These are phyloP conservation scores for Fusarium globosum DNA, from an alignment of 2,329 filamentous ascomycete species.

Conservation along the genomic window DNA sequence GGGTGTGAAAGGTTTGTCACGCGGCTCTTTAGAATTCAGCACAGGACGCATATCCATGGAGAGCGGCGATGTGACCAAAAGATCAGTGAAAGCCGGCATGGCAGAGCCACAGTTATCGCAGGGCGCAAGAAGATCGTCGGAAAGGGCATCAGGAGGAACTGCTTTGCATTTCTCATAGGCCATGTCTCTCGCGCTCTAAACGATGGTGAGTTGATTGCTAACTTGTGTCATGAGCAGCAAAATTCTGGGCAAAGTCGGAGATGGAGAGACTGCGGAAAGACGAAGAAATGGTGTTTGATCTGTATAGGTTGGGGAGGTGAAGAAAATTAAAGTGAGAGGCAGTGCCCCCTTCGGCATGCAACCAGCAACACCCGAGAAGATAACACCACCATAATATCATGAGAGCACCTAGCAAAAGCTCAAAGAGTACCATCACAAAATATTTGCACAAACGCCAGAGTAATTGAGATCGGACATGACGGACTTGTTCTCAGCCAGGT, in stretches of 20 bases:
- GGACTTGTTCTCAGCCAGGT: neutral
- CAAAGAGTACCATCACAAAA: accelerated
- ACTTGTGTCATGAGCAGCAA: accelerated
- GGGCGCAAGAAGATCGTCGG: neutral
- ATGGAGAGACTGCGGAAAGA: neutral
- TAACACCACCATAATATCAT: neutral
- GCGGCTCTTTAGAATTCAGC: neutral
- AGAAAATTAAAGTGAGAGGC: neutral
- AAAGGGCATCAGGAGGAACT: neutral
- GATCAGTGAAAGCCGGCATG: neutral
- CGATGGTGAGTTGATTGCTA: neutral
- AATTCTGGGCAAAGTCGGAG: accelerated
- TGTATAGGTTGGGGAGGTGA: neutral
- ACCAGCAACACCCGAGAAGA: neutral
- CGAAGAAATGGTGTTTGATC: neutral
- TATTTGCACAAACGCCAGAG: accelerated
- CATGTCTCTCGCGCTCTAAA: neutral
- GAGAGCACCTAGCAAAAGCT: accelerated
- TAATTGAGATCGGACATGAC: neutral
- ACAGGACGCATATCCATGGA: neutral
- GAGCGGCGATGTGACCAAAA: neutral
- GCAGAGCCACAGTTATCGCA: neutral
- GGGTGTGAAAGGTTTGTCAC: neutral
- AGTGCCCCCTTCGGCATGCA: neutral
- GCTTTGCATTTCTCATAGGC: neutral